Evolutionary conservation across 768 basidiomycete genomes (phyloP).

Genomic region (Collybia sp.): DNA sequence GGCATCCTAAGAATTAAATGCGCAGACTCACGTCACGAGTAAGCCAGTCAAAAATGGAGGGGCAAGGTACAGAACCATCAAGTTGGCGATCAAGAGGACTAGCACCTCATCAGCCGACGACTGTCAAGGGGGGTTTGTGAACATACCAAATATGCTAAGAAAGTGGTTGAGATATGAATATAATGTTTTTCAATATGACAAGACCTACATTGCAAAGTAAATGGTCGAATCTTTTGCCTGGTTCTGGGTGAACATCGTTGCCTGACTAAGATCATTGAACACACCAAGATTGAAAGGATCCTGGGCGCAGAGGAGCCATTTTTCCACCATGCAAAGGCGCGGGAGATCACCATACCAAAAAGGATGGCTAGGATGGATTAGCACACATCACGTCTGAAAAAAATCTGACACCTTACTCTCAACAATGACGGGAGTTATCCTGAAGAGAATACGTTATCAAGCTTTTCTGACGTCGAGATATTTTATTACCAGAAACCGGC

Average conservation of each 20-base stretch:
- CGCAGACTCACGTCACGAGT: constrained; percentile 18
- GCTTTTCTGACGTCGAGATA: neutral
- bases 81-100: constrained; percentile 21
- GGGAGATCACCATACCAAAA: constrained; percentile 17
- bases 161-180: too few relatives aligned
- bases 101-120: neutral
- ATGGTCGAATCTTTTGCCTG: too few relatives aligned
- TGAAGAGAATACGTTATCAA: constrained; percentile 1
- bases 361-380: constrained; percentile 12
- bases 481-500: constrained; percentile 20
- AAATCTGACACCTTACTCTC: constrained; percentile 13
- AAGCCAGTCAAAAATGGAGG: constrained; percentile 22
- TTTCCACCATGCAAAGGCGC: constrained; percentile 19
- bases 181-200: too few relatives aligned
- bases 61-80: constrained; percentile 18
- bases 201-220: too few relatives aligned
- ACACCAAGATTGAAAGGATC: constrained; percentile 17
- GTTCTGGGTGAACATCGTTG: too few relatives aligned
- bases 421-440: constrained; percentile 21
- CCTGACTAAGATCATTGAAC: neutral
- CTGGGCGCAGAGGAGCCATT: constrained; percentile 16
- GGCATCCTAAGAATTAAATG: neutral
- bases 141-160: too few relatives aligned
- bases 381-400: neutral
- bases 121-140: neutral